Percentiles rank a stretch among this genome's conserved stretches.
phyloP scores from a whole-genome alignment of 2,329 filamentous ascomycete genomes.

The Aureobasidium sp. region DNA sequence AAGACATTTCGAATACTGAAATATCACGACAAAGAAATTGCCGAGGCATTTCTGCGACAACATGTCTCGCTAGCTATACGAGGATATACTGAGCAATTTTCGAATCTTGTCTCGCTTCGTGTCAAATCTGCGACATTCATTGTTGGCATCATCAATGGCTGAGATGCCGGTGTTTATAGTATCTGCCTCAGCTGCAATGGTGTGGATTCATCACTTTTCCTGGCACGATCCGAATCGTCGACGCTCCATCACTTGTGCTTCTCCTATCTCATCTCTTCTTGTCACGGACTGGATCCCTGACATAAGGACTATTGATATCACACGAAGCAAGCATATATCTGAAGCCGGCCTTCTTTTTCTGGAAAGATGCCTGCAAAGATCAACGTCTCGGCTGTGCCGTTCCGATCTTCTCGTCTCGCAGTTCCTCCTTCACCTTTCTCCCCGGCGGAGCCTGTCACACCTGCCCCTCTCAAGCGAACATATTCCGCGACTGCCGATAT shows the following conservation, averaged over 20 bases:
- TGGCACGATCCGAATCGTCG: background rate
- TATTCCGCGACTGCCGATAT: conserved; percentile 18
- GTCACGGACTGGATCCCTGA: background rate
- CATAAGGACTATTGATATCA: background rate
- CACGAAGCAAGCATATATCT: background rate
- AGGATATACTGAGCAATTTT: background rate
- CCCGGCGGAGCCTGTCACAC: conserved; percentile 23
- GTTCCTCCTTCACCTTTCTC: conserved; percentile 41
- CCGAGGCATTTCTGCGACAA: background rate
- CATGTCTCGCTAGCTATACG: background rate
- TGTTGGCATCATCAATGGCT: background rate
- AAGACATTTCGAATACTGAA: background rate
- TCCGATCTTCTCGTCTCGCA: conserved; percentile 37
- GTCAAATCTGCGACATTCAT: conserved; percentile 8
- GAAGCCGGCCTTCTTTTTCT: conserved; percentile 6
- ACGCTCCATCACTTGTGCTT: conserved; percentile 1
- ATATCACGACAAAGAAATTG: background rate
- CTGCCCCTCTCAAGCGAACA: conserved; percentile 18
- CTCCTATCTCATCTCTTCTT: background rate
- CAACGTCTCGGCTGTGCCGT: conserved; percentile 33
- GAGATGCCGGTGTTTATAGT: background rate
- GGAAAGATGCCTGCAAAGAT: conserved; percentile 25
- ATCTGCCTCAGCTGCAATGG: background rate
- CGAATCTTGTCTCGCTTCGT: background rate
- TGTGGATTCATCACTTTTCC: background rate